Evolutionary conservation across 192 early-diverging fungal species (phyloP), one percentile per base, ranked within the genome.

Genomic region (Mortierella alpina): DNA sequence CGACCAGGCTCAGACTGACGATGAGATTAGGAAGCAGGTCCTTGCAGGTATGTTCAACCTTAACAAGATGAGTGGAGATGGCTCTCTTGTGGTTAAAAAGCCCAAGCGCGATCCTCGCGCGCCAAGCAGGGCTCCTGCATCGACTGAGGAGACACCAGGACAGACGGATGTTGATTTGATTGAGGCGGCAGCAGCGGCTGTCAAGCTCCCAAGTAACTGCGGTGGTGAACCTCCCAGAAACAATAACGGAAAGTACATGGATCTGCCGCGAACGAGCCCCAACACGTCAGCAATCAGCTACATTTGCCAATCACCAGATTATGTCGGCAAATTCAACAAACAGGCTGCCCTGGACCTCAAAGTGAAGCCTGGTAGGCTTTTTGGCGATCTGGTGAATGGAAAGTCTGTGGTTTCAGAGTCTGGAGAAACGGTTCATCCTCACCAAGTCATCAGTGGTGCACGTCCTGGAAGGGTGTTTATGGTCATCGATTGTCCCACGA

Each of bases 271-370:
- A 68, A 87, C 91, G 0, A 75, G 44, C n/a, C 90, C 90, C 4
- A 82, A 83, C 8, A 71, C 84, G 6, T 75, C 60, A 5, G 88
- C 85, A 2, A 75, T 94, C 45, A 87, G 87, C 63, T 98, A 95
- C 62, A 92, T 96, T 13, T 91, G 91, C 68, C 86, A 90, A 67
- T 92, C 93, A 0, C 92, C 93, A 2, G 85, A 85, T 6, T 86
- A 92, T 31, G 90, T 87, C 0, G 95, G 96, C 23, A 97, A 96
- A 70, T 96, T 98, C 75, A 85, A 94, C 63, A 82, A 88, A 11
- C 44, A 87, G 41, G 88, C 88, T 0, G 96, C 95, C 11, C 46
- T 76, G 22, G 85, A 74, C 23, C 86, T 97, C 3, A 94, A 92
- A 3, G 83, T 96, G 1, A 84, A 84, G 55, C 88, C 90, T 1